Percentiles rank a stretch among this genome's conserved stretches.
Conservation (phyloP, 805 yeast species). For the Tetrapisispora taiwanensis region DNA sequence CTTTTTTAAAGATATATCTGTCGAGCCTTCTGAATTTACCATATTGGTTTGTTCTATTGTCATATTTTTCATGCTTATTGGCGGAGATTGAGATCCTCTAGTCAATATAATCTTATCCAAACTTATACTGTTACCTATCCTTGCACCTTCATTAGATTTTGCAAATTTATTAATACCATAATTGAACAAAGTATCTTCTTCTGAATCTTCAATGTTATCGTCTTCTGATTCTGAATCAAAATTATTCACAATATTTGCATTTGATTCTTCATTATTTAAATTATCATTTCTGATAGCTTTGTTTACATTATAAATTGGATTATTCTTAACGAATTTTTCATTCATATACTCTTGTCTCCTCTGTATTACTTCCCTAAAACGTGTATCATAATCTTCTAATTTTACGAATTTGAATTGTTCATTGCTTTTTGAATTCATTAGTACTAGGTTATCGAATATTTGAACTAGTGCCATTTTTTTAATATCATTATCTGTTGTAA, state of each 20-base stretch:
- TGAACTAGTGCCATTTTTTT: neutral
- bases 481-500: neutral
- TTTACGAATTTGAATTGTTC: constrained; percentile 15
- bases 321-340: constrained; percentile 2
- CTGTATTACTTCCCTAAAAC: constrained; percentile 9
- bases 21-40: neutral
- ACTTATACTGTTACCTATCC: neutral
- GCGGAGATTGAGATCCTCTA: neutral
- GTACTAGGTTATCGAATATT: constrained; percentile 14
- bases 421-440: constrained; percentile 7
- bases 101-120: neutral
- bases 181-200: neutral
- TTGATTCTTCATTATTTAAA: constrained; percentile 8
- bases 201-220: neutral
- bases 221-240: neutral
- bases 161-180: neutral
- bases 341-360: constrained; percentile 4
- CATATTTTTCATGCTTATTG: too few species aligned
- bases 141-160: neutral
- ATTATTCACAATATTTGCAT: constrained; percentile 3
- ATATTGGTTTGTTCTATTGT: too few species aligned
- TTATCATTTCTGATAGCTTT: constrained; percentile 5
- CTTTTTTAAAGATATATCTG: neutral
- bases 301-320: constrained; percentile 11
- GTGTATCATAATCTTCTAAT: constrained; percentile 8